A percentile compares a stretch with the other conserved stretches of the same genome.
These are phyloP conservation scores for Trichoderma pleuroti DNA, from an alignment of 2,329 filamentous ascomycete genomes.

Conservation along the genomic window DNA sequence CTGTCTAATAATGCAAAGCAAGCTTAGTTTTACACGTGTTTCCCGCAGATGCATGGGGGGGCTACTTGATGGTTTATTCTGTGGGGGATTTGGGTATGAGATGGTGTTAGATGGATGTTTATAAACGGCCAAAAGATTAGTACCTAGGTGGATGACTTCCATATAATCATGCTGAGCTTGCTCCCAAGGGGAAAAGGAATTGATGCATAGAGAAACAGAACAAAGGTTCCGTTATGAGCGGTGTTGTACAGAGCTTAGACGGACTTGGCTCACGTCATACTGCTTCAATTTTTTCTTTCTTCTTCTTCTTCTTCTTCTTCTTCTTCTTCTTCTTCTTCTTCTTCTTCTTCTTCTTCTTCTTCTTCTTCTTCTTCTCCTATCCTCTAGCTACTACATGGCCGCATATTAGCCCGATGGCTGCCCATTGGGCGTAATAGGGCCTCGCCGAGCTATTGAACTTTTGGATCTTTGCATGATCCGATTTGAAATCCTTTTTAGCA, in stretches of 20 bases:
- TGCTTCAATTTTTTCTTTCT: not conserved
- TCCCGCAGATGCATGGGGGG: not conserved
- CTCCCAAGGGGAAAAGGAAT: not conserved
- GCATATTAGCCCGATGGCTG: constrained; percentile 2
- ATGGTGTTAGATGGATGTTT: not conserved
- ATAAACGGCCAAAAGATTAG: not conserved
- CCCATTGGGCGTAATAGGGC: not conserved
- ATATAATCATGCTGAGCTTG: not conserved
- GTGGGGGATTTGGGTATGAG: not conserved
- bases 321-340: not conserved
- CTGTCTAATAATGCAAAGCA: not conserved
- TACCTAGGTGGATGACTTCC: not conserved
- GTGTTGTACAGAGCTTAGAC: not conserved
- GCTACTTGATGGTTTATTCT: not conserved
- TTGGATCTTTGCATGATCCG: not conserved
- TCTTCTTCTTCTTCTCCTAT: not conserved
- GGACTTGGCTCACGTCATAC: not conserved
- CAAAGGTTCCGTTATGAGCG: not conserved
- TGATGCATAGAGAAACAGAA: not conserved
- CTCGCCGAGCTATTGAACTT: not conserved
- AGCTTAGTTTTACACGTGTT: not conserved
- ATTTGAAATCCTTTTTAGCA: not conserved
- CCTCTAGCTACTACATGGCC: not conserved
- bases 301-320: too few relatives aligned
- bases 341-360: not conserved